Evolutionary conservation across 2,329 filamentous ascomycete species (phyloP).

Genomic region (Drechslerella coelobrocha): DNA sequence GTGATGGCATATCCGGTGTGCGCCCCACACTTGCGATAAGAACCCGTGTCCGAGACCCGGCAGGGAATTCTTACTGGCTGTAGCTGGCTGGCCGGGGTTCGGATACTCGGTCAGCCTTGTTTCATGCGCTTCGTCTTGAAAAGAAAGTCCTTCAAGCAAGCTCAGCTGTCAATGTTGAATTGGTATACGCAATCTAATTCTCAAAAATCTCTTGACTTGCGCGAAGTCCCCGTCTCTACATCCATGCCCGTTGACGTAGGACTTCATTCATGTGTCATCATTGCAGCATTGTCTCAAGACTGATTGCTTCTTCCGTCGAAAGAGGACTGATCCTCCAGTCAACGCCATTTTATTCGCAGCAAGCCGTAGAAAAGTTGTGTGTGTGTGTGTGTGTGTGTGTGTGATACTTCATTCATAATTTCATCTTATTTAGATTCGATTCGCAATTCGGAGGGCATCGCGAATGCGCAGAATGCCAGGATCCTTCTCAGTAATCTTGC

Average conservation of each 20-base stretch:
- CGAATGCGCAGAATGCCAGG: background rate
- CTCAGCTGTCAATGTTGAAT: background rate
- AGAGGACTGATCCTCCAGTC: too few species aligned
- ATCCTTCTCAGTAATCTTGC: conserved; percentile 3
- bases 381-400: too few species aligned
- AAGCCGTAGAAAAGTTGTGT: too few species aligned
- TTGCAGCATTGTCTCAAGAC: too few species aligned
- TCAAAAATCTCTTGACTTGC: too few species aligned
- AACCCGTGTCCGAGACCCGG: background rate
- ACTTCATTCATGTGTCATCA: too few species aligned
- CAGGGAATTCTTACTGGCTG: background rate
- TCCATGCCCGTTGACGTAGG: too few species aligned
- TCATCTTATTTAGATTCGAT: background rate
- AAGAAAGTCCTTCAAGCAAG: background rate
- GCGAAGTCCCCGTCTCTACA: too few species aligned
- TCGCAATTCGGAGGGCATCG: conserved; percentile 2
- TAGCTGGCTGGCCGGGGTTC: background rate
- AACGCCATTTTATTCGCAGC: too few species aligned
- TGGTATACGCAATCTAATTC: background rate
- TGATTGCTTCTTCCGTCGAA: too few species aligned
- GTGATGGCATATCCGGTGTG: too few species aligned
- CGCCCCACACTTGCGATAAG: background rate
- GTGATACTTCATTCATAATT: background rate
- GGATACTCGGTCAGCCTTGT: background rate
- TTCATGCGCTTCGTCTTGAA: background rate